phyloP scores from a whole-genome alignment of 1,284 basidiomycete genomes.

The Hortiboletus rubellus region DNA sequence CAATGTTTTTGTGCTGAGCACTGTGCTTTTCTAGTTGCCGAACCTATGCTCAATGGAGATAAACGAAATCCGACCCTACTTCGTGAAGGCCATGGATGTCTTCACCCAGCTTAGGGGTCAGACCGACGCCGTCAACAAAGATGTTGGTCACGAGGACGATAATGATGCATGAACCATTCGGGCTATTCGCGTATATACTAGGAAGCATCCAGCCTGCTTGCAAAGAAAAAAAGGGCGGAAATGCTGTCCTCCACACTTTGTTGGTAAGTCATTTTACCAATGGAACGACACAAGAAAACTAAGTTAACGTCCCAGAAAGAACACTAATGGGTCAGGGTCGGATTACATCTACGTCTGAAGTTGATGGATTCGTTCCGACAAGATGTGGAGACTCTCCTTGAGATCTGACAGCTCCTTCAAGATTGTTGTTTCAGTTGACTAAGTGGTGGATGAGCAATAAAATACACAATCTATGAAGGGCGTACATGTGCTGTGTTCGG shows the following conservation, averaged over 20 bases:
- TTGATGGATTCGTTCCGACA: conserved; percentile 54
- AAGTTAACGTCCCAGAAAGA: not conserved
- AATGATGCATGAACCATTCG: conserved; percentile 6
- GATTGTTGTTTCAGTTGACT: conserved; percentile 74
- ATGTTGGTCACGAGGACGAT: conserved; percentile 8
- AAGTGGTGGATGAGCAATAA: conserved; percentile 11
- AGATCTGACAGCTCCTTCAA: conserved; percentile 64
- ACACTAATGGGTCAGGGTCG: not conserved
- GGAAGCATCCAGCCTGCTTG: not conserved
- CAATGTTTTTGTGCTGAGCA: conserved; percentile 3
- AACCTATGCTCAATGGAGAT: conserved; percentile 90
- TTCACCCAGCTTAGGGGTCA: conserved; percentile 45
- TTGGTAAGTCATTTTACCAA: conserved; percentile 6
- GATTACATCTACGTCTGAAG: conserved; percentile 15
- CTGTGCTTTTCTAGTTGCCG: conserved; percentile 56
- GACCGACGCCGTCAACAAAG: conserved; percentile 15
- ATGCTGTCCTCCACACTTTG: not conserved
- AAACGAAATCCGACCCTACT: conserved; percentile 89
- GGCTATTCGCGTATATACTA: not conserved
- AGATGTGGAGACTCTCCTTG: conserved; percentile 53
- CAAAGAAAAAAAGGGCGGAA: not conserved
- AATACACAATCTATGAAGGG: conserved; percentile 7
- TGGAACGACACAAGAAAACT: not conserved
- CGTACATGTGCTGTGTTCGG: conserved; percentile 74
- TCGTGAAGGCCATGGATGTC: conserved; percentile 79